These are phyloP conservation scores for Lanmaoa pseudosensibilis DNA, from an alignment of 768 basidiomycete species.

Conservation along the genomic window DNA sequence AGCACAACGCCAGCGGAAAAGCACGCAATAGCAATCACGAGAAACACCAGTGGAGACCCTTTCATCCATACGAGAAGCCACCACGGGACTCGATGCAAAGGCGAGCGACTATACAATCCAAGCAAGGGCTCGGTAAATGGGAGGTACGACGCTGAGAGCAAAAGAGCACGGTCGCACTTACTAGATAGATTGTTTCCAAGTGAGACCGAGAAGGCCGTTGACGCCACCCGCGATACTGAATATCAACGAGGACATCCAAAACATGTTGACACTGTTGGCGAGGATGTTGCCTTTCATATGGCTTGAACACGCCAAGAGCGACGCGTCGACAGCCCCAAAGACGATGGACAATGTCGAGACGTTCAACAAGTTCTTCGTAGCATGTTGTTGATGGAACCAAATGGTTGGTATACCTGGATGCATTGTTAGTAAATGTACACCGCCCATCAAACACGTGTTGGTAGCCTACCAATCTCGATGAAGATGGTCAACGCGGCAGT, in stretches of 20 bases:
- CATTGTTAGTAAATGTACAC: background rate
- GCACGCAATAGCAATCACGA: slow-evolving; percentile 78
- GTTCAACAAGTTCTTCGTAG: slow-evolving; percentile 46
- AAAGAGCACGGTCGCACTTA: slow-evolving; percentile 24
- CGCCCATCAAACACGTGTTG: background rate
- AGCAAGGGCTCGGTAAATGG: background rate
- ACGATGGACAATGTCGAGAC: slow-evolving; percentile 55
- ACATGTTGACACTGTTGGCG: slow-evolving; percentile 44
- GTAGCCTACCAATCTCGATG: slow-evolving; percentile 47
- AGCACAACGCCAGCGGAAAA: slow-evolving; percentile 77
- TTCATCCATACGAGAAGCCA: slow-evolving; percentile 78
- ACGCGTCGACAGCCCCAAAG: slow-evolving; percentile 52
- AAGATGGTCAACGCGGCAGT: slow-evolving; percentile 47
- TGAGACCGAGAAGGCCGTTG: slow-evolving; percentile 50
- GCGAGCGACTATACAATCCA: slow-evolving; percentile 40
- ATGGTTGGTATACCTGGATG: slow-evolving; percentile 49
- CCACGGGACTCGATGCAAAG: slow-evolving; percentile 53
- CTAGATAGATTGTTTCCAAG: slow-evolving; percentile 58
- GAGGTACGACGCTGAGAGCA: background rate
- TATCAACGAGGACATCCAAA: slow-evolving; percentile 54
- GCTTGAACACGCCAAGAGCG: slow-evolving; percentile 46
- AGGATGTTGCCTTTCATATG: slow-evolving; percentile 30
- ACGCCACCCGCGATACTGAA: slow-evolving; percentile 55
- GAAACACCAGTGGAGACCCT: slow-evolving; percentile 76
- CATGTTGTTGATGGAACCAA: slow-evolving; percentile 52